Evolutionary conservation across 352 stramenopile species (phyloP).

Genomic region (Phytophthora palmivora): DNA sequence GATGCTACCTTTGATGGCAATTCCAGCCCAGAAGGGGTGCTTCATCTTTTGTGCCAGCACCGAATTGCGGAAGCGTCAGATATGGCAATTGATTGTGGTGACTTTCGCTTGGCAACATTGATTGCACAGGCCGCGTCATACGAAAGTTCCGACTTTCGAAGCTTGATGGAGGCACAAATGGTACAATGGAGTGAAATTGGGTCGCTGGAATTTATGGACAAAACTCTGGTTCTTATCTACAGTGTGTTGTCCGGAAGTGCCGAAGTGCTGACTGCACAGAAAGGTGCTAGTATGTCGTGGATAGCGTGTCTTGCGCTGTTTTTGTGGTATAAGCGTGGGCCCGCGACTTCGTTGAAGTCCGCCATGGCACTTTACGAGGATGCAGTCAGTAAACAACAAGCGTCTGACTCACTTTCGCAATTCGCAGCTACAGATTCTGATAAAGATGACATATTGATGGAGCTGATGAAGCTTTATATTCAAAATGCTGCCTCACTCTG

Average conservation of each 20-base stretch:
- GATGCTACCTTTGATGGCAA: slow-evolving; percentile 18
- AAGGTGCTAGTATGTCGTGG: slow-evolving; percentile 57
- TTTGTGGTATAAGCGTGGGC: slow-evolving; percentile 74
- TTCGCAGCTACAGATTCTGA: slow-evolving; percentile 32
- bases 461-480: slow-evolving; percentile 76
- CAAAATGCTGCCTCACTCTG: slow-evolving; percentile 61
- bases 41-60: slow-evolving; percentile 62
- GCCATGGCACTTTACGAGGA: slow-evolving; percentile 52
- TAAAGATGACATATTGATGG: slow-evolving; percentile 71
- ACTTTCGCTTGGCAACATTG: slow-evolving; percentile 73
- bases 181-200: slow-evolving; percentile 61
- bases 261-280: slow-evolving; percentile 62
- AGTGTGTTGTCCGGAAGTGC: slow-evolving; percentile 68
- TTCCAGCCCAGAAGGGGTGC: slow-evolving; percentile 41
- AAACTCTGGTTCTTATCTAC: slow-evolving; percentile 69
- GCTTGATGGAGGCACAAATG: slow-evolving; percentile 62
- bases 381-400: slow-evolving; percentile 51
- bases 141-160: slow-evolving; percentile 57
- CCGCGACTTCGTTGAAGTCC: slow-evolving; percentile 53
- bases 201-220: slow-evolving; percentile 65
- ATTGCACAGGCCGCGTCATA: slow-evolving; percentile 65
- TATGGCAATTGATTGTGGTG: slow-evolving; percentile 62
- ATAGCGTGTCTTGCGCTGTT: slow-evolving; percentile 66
- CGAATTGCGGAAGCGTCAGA: slow-evolving; percentile 64
- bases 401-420: slow-evolving; percentile 38